Evolutionary conservation across 1,139 yeast species (phyloP), one percentile per base, ranked within the genome.

Genomic region (Candida sp.): DNA sequence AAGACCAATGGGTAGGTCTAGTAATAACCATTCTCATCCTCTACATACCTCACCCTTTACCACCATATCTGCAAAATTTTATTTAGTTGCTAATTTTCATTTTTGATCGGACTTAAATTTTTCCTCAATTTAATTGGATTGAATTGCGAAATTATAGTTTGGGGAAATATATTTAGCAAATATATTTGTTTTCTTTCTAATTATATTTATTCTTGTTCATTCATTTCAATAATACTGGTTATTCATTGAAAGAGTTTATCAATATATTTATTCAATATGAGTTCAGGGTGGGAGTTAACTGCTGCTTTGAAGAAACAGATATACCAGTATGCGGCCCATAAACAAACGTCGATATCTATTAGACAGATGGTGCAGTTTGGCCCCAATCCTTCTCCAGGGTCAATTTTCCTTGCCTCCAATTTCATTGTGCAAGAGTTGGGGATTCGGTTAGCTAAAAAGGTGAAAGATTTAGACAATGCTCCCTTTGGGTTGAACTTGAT

Each of bases 341-440:
- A 89, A 22, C 95, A 93, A 47, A 87, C 96, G 1, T 90, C 95
- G 1, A 88, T 89, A 5, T 84, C 91, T 3, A 68, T 89, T 48
- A 73, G 90, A 46, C 96, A 87, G 61, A 88, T 89, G 96, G 96
- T 89, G n/a, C 93, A 87, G 60, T 87, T 88, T 66, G 96, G 97
- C 3, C 82, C 84, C 8, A 71, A 76, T 40, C 93, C 96, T 3
- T 75, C 80, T 25, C 88, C 87, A 12, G 96, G 95, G 2, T 81
- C 88, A 6, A 70, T 89, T 38, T 89, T 86, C 60, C 75, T 88
- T 43, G 96, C 96, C 1, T 85, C 93, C 11, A 88, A 85, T 61
- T 89, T 89, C 61, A 83, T 88, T 11, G 89, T 87, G 2, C 90
- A 87, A 57, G 97, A 90, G 61, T 74, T 90, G 38, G 97, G 97